Evolutionary conservation across 371 early-diverging fungal genomes (phyloP).

Genomic region (Lichtheimia corymbifera): DNA sequence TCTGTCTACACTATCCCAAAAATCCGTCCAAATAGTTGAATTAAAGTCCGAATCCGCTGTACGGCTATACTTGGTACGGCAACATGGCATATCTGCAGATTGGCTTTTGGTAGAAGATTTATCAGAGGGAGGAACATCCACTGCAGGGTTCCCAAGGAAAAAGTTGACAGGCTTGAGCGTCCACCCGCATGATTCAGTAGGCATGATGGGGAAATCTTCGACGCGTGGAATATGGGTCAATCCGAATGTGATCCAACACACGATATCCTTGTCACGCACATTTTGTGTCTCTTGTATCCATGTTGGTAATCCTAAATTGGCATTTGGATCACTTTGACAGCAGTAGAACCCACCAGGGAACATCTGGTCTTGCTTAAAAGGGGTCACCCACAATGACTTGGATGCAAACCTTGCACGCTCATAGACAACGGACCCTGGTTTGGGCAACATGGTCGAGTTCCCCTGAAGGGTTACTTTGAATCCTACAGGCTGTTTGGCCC

Average conservation of each 20-base stretch:
- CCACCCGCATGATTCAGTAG: constrained; percentile 51
- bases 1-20: no score
- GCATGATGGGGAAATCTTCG: constrained; percentile 57
- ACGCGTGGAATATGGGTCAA: constrained; percentile 49
- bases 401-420: constrained; percentile 48
- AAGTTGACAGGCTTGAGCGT: constrained; percentile 25
- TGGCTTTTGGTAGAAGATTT: constrained; percentile 4
- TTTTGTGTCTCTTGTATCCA: constrained; percentile 29
- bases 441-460: constrained; percentile 38
- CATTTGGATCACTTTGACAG: constrained; percentile 34
- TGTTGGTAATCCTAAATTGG: constrained; percentile 26
- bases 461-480: constrained; percentile 35
- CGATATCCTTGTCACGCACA: constrained; percentile 44
- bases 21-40: no score
- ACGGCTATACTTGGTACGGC: not conserved
- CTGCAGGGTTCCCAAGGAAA: constrained; percentile 12
- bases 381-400: constrained; percentile 51
- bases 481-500: constrained; percentile 36
- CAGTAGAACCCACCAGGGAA: constrained; percentile 54
- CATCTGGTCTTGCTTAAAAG: constrained; percentile 39
- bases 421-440: constrained; percentile 43
- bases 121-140: constrained; percentile 9
- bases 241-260: constrained; percentile 51
- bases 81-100: constrained; percentile 3
- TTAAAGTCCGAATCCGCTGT: no score